Evolutionary conservation across 139 green algal species (phyloP), one percentile per base, ranked within the genome.

Genomic region (Coelastrella sp.): DNA sequence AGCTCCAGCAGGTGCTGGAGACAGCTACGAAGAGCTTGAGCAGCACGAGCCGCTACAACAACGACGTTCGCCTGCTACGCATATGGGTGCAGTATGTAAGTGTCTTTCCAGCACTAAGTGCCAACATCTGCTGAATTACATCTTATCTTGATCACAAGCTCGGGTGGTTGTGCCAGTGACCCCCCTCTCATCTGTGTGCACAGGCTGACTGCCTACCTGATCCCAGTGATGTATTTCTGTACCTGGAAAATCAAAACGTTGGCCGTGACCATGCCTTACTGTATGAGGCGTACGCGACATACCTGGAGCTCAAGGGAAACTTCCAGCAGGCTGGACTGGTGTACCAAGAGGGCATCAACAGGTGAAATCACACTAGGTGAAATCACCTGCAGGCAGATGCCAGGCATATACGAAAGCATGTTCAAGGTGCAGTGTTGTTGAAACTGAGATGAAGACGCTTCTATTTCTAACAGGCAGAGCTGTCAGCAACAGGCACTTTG

Each of bases 71-170:
- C 59, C 98, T 97, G 87, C 95, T 99, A 24, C 93, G 98, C 8
- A 74, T 99, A 8, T 99, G 97, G 97, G 95, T 99, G 19, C 97
- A 98, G 68, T 99, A 99, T 90, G 96, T 97, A 70, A 94, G 95
- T 17, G 3, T 9, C 59, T 8, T 6, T 25, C 19, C 25, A 59
- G 24, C 24, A 81, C 9, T 24, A 6, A 14, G 14, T 4, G 1
- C 12, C 68, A 76, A 20, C 65, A 79, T 63, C 27, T 80, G 74
- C 25, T 72, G 12, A 14, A 22, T 14, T 4, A 72, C 63, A 4
- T 17, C 15, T 72, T 4, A 14, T 4, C 63, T 4, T 72, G 4
- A 72, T 72, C 63, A 72, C 63, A 49, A 49, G 3, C 4, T 5
- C 63, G 0, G 4, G 1, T 72, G 12, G 4, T 10, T 24, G 19